Conservation (phyloP, 2,329 filamentous ascomycete genomes). For the Fusarium odoratissimum region DNA sequence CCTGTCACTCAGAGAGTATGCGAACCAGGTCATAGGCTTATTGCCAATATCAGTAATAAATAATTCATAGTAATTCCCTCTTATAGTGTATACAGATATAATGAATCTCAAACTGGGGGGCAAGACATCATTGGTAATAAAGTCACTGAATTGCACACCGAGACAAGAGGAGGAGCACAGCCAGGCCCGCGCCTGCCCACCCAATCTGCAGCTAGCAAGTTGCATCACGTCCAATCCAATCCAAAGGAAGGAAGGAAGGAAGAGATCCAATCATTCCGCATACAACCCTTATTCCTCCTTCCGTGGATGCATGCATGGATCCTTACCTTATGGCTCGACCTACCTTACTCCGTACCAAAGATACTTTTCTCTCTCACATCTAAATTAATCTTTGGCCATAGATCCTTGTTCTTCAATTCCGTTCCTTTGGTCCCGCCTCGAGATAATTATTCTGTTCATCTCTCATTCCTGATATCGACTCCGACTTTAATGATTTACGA, state of each 20-base stretch:
- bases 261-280: constrained; percentile 15
- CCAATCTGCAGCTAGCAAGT: constrained; percentile 34
- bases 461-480: background rate
- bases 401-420: constrained; percentile 10
- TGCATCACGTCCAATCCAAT: constrained; percentile 20
- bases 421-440: background rate
- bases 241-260: background rate
- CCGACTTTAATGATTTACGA: constrained; percentile 9
- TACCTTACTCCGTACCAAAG: background rate
- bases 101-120: background rate
- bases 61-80: background rate
- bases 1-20: background rate
- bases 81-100: background rate
- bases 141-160: background rate
- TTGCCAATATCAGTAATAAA: background rate
- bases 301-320: constrained; percentile 2
- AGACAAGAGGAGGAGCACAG: constrained; percentile 18
- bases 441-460: background rate
- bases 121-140: background rate
- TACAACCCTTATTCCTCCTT: constrained; percentile 17
- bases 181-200: constrained; percentile 33
- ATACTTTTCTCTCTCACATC: constrained; percentile 21
- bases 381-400: constrained; percentile 18
- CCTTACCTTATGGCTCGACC: background rate
- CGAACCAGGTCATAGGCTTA: background rate